Percentiles rank a stretch among this genome's conserved stretches.
These are phyloP conservation scores for Amanita pseudoporphyria DNA, from an alignment of 768 basidiomycete species.

Conservation along the genomic window DNA sequence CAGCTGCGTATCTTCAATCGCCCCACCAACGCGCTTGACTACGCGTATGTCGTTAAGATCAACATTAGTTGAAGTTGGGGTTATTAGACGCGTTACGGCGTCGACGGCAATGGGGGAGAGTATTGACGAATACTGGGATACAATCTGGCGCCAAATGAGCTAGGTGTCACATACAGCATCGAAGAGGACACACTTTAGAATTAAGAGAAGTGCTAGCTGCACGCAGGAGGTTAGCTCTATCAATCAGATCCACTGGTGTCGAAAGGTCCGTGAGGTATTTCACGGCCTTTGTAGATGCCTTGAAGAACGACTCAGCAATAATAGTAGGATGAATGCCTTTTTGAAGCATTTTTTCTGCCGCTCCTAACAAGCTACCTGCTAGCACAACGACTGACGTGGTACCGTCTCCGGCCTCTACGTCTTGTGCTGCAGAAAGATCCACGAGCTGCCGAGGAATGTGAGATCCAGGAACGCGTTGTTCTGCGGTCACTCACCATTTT, in stretches of 20 bases:
- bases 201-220: slow-evolving; percentile 94
- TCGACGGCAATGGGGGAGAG: slow-evolving; percentile 98
- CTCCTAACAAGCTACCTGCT: slow-evolving; percentile 85
- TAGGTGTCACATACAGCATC: not conserved
- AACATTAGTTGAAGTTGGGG: slow-evolving; percentile 85
- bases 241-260: slow-evolving; percentile 83
- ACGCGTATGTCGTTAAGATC: slow-evolving; percentile 94
- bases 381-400: slow-evolving; percentile 97
- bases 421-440: slow-evolving; percentile 95
- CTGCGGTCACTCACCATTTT: slow-evolving; percentile 67
- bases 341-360: slow-evolving; percentile 92
- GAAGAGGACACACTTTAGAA: slow-evolving; percentile 61
- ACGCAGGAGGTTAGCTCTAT: slow-evolving; percentile 74
- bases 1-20: slow-evolving; percentile 97
- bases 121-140: slow-evolving; percentile 97
- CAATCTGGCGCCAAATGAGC: slow-evolving; percentile 51
- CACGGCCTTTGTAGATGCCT: slow-evolving; percentile 85
- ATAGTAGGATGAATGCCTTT: slow-evolving; percentile 98
- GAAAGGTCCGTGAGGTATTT: slow-evolving; percentile 92
- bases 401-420: slow-evolving; percentile 97
- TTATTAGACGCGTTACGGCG: slow-evolving; percentile 87
- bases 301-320: slow-evolving; percentile 92
- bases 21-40: slow-evolving; percentile 97
- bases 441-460: slow-evolving; percentile 57
- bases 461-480: slow-evolving; percentile 4